phyloP scores from a whole-genome alignment of 1,284 basidiomycete genomes.

The Xanthoconium separans region DNA sequence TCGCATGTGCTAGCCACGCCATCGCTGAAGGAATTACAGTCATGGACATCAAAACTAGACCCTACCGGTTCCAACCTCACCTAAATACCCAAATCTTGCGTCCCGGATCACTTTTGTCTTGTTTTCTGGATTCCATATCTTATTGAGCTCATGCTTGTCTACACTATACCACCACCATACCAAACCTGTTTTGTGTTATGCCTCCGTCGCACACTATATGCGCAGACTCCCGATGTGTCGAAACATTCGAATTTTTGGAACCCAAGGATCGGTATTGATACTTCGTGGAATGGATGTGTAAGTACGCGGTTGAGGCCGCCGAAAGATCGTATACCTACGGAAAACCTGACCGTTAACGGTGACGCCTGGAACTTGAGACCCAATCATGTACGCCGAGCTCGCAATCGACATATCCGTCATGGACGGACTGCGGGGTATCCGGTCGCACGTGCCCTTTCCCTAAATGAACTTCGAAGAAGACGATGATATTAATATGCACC shows the following conservation, averaged over 20 bases:
- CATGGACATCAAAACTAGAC: constrained; percentile 81
- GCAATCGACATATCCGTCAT: background rate
- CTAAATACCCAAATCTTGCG: constrained; percentile 26
- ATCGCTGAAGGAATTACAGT: constrained; percentile 75
- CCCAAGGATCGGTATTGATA: background rate
- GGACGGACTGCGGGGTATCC: background rate
- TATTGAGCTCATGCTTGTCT: constrained; percentile 22
- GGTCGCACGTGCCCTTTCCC: background rate
- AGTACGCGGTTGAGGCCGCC: background rate
- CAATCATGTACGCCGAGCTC: too few relatives aligned
- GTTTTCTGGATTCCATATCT: constrained; percentile 14
- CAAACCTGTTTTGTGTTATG: constrained; percentile 17
- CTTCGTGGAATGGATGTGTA: background rate
- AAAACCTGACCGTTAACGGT: background rate
- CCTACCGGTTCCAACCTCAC: constrained; percentile 59
- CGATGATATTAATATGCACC: constrained; percentile 3
- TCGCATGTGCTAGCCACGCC: constrained; percentile 85
- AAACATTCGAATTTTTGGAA: constrained; percentile 3
- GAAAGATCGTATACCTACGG: background rate
- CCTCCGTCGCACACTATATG: background rate
- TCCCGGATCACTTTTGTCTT: constrained; percentile 2
- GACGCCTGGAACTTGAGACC: background rate
- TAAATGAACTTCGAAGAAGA: constrained; percentile 18
- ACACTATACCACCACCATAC: constrained; percentile 27
- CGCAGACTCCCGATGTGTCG: constrained; percentile 2